Evolutionary conservation across 441 rosid genomes (phyloP), one percentile per base, ranked within the genome.

Genomic region (Populus hybrid): DNA sequence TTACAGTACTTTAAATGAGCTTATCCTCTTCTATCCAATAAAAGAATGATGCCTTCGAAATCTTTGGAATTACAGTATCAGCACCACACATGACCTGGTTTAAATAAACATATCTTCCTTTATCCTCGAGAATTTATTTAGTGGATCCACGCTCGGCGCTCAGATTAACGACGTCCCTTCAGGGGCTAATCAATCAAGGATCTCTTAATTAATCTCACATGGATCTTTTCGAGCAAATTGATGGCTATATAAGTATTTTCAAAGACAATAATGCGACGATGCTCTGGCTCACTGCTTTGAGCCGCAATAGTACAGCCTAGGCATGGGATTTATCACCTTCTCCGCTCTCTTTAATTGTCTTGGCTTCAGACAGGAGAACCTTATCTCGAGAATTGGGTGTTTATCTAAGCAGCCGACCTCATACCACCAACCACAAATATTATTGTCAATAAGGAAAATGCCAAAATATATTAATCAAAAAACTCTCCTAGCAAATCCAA

Each of bases 21-120:
- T 78, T 81, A 88, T 88, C 82, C 86, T 56, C 67, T 45, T 61
- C 74, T 80, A 84, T 86, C 89, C 82, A 24, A 68, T 67, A 11
- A 59, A 6, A 42, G 38, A 59, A 77, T 61, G 6, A 72, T 64
- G 42, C 71, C 64, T 68, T 36, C 38, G 36, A 23, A 45, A 61
- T 56, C 45, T 76, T 73, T 67, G 21, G 23, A 12, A 12, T 8
- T 31, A 36, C 24, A 18, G 40, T 16, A 1, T 78, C 42, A 76
- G 63, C 20, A 33, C n/a, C 14, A 3, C 12, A 40, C 29, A 24
- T 3, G 16, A 12, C 45, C 45, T 40, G 1, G 4, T 3, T 40
- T 40, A 9, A 40, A 11, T 40, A 9, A 40, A 11, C 7, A 0
- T 12, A 45, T 45, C 53, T 45, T 42, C 53, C 18, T 12, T 61